A percentile compares a stretch with the other conserved stretches of the same genome.
phyloP scores from a whole-genome alignment of 2,329 filamentous ascomycete genomes.

The Decorospora gaudefroyi region DNA sequence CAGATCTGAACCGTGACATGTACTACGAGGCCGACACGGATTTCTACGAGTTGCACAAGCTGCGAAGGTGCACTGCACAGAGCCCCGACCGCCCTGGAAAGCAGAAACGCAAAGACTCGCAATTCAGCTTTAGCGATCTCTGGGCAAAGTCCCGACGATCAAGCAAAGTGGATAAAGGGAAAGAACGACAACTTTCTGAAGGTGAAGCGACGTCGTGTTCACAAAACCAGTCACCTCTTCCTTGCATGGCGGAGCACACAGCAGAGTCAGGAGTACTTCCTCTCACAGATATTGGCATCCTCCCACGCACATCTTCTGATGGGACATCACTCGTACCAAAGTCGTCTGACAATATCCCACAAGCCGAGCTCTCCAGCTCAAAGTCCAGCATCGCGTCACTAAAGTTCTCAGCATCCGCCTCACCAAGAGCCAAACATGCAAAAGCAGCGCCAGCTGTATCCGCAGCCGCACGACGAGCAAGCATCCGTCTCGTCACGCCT shows the following conservation, averaged over 20 bases:
- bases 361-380: neutral
- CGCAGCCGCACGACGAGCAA: neutral
- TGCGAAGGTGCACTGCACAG: neutral
- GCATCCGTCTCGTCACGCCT: neutral
- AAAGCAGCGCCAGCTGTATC: neutral
- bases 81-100: neutral
- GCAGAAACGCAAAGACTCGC: slow-evolving; percentile 10
- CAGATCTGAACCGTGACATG: neutral
- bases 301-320: neutral
- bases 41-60: neutral
- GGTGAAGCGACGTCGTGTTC: neutral
- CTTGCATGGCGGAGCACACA: neutral
- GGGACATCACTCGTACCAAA: neutral
- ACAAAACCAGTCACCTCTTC: neutral
- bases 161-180: slow-evolving; percentile 12
- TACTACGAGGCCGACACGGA: slow-evolving; percentile 3
- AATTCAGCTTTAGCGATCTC: slow-evolving; percentile 1
- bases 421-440: neutral
- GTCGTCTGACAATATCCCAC: neutral
- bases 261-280: neutral
- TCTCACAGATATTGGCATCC: neutral
- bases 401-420: neutral
- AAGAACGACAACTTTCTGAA: neutral
- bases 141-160: slow-evolving; percentile 1
- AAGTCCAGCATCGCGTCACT: neutral